A percentile compares a stretch with the other conserved stretches of the same genome.
Evolutionary conservation across 108 stramenopile species (phyloP).

Genomic region (Mediolabrus comicus): DNA sequence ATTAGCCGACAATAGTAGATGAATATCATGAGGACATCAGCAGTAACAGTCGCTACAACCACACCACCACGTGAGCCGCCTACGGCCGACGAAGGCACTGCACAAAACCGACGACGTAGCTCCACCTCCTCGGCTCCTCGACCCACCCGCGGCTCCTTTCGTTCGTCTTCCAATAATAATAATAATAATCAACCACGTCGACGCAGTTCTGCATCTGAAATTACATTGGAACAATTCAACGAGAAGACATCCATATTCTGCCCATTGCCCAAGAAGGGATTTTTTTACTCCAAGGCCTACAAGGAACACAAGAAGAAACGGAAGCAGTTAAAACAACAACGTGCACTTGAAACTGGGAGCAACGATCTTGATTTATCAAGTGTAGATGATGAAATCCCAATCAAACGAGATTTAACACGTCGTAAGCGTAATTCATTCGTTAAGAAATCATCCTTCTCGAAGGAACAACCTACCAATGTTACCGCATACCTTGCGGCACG

Average conservation of each 20-base stretch:
- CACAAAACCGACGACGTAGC: too few relatives aligned
- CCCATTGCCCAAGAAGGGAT: slow-evolving; percentile 9
- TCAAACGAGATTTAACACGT: slow-evolving; percentile 3
- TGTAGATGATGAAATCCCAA: slow-evolving; percentile 1
- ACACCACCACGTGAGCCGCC: too few relatives aligned
- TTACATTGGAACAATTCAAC: not conserved
- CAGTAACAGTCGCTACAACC: too few relatives aligned
- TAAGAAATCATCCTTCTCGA: not conserved
- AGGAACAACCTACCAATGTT: slow-evolving; percentile 7
- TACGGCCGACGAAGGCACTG: too few relatives aligned
- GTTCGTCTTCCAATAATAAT: not conserved
- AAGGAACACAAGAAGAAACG: slow-evolving; percentile 12
- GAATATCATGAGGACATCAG: too few relatives aligned
- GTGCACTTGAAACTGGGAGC: not conserved
- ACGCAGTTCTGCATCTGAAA: not conserved
- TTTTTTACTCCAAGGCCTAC: slow-evolving; percentile 17
- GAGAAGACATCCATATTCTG: not conserved
- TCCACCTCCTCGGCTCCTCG: too few relatives aligned
- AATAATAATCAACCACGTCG: not conserved
- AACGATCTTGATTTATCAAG: not conserved
- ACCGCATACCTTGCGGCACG: slow-evolving; percentile 24
- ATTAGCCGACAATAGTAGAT: too few relatives aligned
- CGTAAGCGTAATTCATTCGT: slow-evolving; percentile 11
- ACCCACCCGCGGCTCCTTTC: too few relatives aligned
- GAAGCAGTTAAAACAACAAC: not conserved